A percentile compares a stretch with the other conserved stretches of the same genome.
These are phyloP conservation scores for Lathyrus sativus DNA, from an alignment of 306 rosid genomes.

Conservation along the genomic window DNA sequence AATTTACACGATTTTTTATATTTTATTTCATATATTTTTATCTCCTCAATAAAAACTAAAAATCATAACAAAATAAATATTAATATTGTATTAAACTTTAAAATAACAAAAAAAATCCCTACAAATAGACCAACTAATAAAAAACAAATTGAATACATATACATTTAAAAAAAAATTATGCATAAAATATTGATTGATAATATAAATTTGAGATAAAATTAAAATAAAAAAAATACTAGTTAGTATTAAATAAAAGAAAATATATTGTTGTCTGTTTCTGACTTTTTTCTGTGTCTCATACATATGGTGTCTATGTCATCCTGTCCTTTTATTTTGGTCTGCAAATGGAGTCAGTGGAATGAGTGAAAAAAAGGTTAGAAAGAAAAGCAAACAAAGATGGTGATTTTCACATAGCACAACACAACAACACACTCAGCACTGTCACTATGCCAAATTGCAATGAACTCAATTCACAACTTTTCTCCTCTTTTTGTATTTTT, in stretches of 20 bases:
- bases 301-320: slow-evolving; percentile 8
- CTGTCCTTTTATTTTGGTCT: slow-evolving; percentile 25
- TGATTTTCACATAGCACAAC: background rate
- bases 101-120: no score
- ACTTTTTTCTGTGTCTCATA: background rate
- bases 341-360: slow-evolving; percentile 26
- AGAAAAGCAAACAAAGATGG: slow-evolving; percentile 1
- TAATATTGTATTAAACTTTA: no score
- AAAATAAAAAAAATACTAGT: no score
- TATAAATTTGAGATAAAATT: no score
- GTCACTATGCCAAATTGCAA: slow-evolving; percentile 5
- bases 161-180: no score
- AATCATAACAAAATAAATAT: no score
- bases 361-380: slow-evolving; percentile 12
- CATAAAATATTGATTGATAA: no score
- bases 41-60: no score
- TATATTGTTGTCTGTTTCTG: background rate
- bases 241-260: background rate
- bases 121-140: no score
- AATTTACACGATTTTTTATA: no score
- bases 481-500: slow-evolving; percentile 29
- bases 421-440: slow-evolving; percentile 18
- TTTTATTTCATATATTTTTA: no score
- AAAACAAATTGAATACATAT: no score
- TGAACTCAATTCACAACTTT: slow-evolving; percentile 23